Evolutionary conservation across 768 basidiomycete genomes (phyloP).

Genomic region (Mycena vitilis): DNA sequence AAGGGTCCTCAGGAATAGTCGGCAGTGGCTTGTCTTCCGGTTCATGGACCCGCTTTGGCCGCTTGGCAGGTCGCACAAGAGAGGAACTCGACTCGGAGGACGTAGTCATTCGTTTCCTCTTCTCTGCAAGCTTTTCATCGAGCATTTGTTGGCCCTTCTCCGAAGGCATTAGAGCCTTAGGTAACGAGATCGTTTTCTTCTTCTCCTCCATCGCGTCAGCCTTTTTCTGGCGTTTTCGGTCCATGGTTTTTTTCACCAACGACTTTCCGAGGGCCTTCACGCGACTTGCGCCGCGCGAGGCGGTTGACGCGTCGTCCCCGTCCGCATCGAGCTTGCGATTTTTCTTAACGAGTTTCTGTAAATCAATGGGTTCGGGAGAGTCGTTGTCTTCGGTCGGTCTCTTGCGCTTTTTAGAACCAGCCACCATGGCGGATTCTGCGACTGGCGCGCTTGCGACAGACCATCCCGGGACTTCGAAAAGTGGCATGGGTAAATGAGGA

Average conservation of each 20-base stretch:
- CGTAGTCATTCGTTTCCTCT: not conserved
- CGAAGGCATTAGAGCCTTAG: slow-evolving; percentile 36
- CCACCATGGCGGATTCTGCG: slow-evolving; percentile 41
- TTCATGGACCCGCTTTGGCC: slow-evolving; percentile 25
- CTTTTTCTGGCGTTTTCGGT: slow-evolving; percentile 38
- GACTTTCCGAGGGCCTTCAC: slow-evolving; percentile 30
- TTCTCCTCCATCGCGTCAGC: slow-evolving; percentile 37
- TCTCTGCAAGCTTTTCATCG: slow-evolving; percentile 34
- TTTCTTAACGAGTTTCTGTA: slow-evolving; percentile 71
- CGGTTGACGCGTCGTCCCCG: slow-evolving; percentile 30
- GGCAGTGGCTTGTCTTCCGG: slow-evolving; percentile 29
- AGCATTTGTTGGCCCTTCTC: slow-evolving; percentile 27
- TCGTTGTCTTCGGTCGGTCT: slow-evolving; percentile 52
- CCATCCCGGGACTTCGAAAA: slow-evolving; percentile 82
- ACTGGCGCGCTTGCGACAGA: slow-evolving; percentile 60
- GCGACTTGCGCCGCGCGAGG: slow-evolving; percentile 25
- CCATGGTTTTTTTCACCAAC: slow-evolving; percentile 33
- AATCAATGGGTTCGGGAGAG: slow-evolving; percentile 44
- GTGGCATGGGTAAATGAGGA: slow-evolving; percentile 48
- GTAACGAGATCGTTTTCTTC: slow-evolving; percentile 40
- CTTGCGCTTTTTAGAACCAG: slow-evolving; percentile 67
- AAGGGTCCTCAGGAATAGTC: slow-evolving; percentile 29
- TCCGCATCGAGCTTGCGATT: slow-evolving; percentile 40
- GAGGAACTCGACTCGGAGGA: slow-evolving; percentile 26
- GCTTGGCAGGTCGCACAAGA: slow-evolving; percentile 29